Conservation (phyloP, 164 flowering plant genomes). For the Berberis vulgaris region DNA sequence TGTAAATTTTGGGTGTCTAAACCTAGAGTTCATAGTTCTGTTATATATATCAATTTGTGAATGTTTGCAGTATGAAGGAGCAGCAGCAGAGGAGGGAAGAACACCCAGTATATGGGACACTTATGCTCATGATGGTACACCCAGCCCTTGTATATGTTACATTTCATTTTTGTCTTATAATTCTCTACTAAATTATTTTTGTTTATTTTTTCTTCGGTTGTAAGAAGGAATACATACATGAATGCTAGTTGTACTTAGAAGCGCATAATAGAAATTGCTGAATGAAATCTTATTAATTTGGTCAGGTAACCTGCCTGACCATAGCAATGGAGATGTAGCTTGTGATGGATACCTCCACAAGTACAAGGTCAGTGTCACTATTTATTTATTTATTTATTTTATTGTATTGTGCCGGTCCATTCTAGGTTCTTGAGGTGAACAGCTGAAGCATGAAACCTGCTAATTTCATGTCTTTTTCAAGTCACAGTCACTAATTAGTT, state of each 20-base stretch:
- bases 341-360: slow-evolving; percentile 25
- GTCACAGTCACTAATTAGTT: too few species aligned
- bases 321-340: slow-evolving; percentile 21
- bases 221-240: too few species aligned
- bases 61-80: slow-evolving; percentile 30
- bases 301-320: slow-evolving; percentile 5
- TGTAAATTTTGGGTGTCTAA: too few species aligned
- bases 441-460: too few species aligned
- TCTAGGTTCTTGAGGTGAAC: too few species aligned
- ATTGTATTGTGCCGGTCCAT: too few species aligned
- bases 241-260: neutral
- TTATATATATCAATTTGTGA: neutral
- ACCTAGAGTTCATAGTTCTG: too few species aligned
- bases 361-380: slow-evolving; percentile 14
- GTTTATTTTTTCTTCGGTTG: neutral
- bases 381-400: neutral
- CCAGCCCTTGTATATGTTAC: neutral
- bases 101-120: slow-evolving; percentile 39
- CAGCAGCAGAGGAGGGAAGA: slow-evolving; percentile 38
- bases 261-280: neutral
- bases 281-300: neutral
- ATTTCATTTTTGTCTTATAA: neutral
- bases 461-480: too few species aligned
- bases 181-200: too few species aligned
- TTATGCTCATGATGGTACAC: slow-evolving; percentile 21